Evolutionary conservation across 495 filamentous ascomycete genomes (phyloP), one percentile per base, ranked within the genome.

Genomic region (Lentithecium fluviatile): DNA sequence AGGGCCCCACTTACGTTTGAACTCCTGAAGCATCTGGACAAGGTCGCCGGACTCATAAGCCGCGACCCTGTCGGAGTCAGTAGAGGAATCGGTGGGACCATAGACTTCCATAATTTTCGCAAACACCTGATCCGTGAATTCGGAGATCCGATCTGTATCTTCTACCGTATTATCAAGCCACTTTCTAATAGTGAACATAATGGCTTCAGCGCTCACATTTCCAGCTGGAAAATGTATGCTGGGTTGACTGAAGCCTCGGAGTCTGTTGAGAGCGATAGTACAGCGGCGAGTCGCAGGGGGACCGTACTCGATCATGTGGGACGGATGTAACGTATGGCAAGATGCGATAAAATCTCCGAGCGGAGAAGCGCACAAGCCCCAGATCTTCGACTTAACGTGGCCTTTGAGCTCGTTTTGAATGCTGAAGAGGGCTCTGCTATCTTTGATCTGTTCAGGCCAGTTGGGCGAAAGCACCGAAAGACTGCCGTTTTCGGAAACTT

Each of bases 271-370:
- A 13, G 52, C 47, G n/a, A 85, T 55, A 0, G 59, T 71, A 13
- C 72, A 55, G 15, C 60, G 64, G 25, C 80, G 76, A 17, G 77
- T 75, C 15, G 73, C 71, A 1, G 71, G 50, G 0, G 74, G 73
- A 1, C 70, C 71, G 62, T 84, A 84, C 51, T 83, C 78, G 29
- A 83, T 58, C 72, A 79, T 77, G 62, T 83, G 77, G 6, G 76
- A 78, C 0, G 81, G 80, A 59, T 83, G 79, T 51, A 75, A 51
- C 1, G 76, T 79, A 50, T 79, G 67, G 17, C 76, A 76, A 1
- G 71, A 71, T 0, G 76, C 79, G 36, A 75, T 61, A 2, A 76
- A 64, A 36, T 75, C 73, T 13, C 70, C 67, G 19, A 74, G 65
- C 12, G 76, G 74, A n/a, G 78, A 69, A 2, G 60, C 13, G 5